phyloP scores from a whole-genome alignment of 108 stramenopile species.

The Seminavis robusta region DNA sequence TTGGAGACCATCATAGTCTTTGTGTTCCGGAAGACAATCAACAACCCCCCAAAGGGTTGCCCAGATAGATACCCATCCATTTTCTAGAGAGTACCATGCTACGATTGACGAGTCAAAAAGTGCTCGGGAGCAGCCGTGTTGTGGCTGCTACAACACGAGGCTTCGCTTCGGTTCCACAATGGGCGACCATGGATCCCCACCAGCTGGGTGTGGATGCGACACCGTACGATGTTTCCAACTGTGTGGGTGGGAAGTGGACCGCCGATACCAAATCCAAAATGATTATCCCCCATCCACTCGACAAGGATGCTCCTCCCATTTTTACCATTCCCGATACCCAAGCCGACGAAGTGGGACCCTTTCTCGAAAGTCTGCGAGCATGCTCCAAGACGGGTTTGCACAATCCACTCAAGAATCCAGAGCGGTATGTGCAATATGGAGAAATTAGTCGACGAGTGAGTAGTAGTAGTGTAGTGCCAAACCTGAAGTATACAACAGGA shows the following conservation, averaged over 20 bases:
- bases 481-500: too few relatives aligned
- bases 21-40: too few relatives aligned
- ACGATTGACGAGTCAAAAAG: too few relatives aligned
- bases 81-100: too few relatives aligned
- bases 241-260: conserved; percentile 76
- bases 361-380: conserved; percentile 65
- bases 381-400: conserved; percentile 83
- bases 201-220: conserved; percentile 64
- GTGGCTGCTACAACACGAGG: too few relatives aligned
- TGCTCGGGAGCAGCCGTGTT: too few relatives aligned
- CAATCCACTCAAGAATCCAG: conserved; percentile 89
- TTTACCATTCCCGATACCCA: conserved; percentile 79
- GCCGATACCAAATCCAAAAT: conserved; percentile 17
- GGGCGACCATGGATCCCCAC: conserved; percentile 74
- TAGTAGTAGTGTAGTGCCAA: too few relatives aligned
- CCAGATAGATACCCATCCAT: too few relatives aligned
- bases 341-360: conserved; percentile 67
- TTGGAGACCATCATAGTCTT: too few relatives aligned
- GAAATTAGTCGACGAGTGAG: conserved; percentile 81
- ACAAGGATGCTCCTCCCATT: conserved; percentile 55
- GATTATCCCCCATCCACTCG: conserved; percentile 72
- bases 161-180: conserved; percentile 41
- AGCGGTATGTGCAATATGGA: conserved; percentile 86
- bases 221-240: conserved; percentile 63
- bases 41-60: too few relatives aligned